Base-by-base conservation (phyloP, 257 asterid genomes). In the Nicotiana attenuata region DNA sequence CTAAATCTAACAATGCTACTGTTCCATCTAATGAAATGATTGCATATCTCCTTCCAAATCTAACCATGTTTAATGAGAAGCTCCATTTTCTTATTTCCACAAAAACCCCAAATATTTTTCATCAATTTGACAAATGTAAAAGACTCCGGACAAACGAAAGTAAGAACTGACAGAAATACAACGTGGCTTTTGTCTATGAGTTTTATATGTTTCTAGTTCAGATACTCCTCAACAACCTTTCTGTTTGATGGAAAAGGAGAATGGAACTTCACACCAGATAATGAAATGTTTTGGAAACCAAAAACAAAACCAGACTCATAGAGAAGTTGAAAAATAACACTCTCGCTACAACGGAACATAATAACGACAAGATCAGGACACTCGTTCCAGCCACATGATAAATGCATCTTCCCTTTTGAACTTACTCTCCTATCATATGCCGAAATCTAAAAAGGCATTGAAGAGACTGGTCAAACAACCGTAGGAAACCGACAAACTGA, bases 401-500 rank as follows among this genome's bases (percentile, higher is more conserved):
- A 64, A 64, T 64, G 69, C 41, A 64, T 13, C 41, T 64, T 64
- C 19, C 19, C 7, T 4, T 64, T 26, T 61, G 69, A 64, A 64
- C 17, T 64, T 14, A 24, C n/a, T 26, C 69, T 64, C 69, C 69
- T 14, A 68, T 68, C 77, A n/a, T 68, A 7, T 68, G 56, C 5
- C 31, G 1, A 68, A 68, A 68, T n/a, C 31, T 68, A 68, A 4
- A 52, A 52, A 41, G 57, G 57, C 59, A 47, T 50, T 26, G 35
- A 65, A 73, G 65, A 61, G 35, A 77, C 9, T 7, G 52, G 60
- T 26, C 56, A 73, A 33, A 41, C 26, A 38, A 19, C 13, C 2
- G 60, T 19, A 15, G 41, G 16, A 83, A 83, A 65, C 19, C 13
- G 68, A 85, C 85, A 85, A 82, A 80, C 66, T 14, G 5, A 81